A percentile compares a stretch with the other conserved stretches of the same genome.
Evolutionary conservation across 441 rosid species (phyloP).

Genomic region (Geranium incanum): DNA sequence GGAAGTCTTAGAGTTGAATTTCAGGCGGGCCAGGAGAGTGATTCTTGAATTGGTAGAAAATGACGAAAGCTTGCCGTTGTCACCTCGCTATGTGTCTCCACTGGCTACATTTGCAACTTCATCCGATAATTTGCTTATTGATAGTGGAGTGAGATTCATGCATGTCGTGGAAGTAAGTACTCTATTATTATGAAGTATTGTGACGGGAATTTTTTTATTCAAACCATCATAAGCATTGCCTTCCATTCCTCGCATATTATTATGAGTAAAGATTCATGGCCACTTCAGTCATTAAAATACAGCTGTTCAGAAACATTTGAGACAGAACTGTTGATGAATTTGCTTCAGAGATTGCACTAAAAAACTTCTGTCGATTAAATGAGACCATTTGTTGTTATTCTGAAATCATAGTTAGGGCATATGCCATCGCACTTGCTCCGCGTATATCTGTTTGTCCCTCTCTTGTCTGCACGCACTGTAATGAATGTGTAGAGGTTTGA

Average conservation of each 20-base stretch:
- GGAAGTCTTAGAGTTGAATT: slow-evolving; percentile 82
- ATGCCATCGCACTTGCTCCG: background rate
- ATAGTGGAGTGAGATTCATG: slow-evolving; percentile 74
- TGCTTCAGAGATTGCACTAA: background rate
- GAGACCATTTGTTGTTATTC: background rate
- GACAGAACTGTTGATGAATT: background rate
- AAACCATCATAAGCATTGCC: background rate
- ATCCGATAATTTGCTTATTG: slow-evolving; percentile 53
- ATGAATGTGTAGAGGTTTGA: background rate
- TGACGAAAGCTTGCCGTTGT: slow-evolving; percentile 46
- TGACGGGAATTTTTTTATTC: background rate
- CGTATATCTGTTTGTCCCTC: background rate
- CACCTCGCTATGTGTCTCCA: slow-evolving; percentile 43
- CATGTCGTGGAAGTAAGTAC: slow-evolving; percentile 63
- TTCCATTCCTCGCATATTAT: background rate
- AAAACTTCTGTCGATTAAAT: background rate
- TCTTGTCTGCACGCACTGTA: background rate
- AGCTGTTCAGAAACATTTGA: background rate
- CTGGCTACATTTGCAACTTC: slow-evolving; percentile 54
- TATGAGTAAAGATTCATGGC: background rate
- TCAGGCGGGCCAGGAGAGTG: slow-evolving; percentile 69
- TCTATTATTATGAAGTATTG: slow-evolving; percentile 8
- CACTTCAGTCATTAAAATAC: background rate
- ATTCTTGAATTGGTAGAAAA: slow-evolving; percentile 50
- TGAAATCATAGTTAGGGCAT: background rate